Conservation (phyloP, 441 rosid species). For the Flueggea neowawraea region DNA sequence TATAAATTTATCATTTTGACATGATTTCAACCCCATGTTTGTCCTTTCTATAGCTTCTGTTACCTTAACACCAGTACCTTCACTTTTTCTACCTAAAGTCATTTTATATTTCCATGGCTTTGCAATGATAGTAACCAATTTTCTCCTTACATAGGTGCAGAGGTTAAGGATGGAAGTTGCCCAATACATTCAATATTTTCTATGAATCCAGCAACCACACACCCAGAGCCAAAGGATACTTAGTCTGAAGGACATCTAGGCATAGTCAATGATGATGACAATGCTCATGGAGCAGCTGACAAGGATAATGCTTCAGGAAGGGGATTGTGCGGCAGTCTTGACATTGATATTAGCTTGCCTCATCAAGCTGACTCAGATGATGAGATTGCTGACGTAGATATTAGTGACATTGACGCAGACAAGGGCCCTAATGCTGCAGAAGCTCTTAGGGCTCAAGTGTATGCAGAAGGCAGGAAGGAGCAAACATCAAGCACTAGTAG, state of each 20-base stretch:
- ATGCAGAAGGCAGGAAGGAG: conserved; percentile 37
- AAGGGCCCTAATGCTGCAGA: conserved; percentile 75
- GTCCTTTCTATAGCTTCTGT: too few species aligned
- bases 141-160: conserved; percentile 21
- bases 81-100: not conserved
- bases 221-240: conserved; percentile 21
- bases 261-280: conserved; percentile 31
- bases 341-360: conserved; percentile 38
- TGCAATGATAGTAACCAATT: not conserved
- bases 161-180: conserved; percentile 25
- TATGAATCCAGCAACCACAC: conserved; percentile 32
- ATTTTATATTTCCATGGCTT: not conserved
- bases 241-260: conserved; percentile 51
- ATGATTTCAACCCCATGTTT: too few species aligned
- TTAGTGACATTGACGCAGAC: conserved; percentile 53
- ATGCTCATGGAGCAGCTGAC: conserved; percentile 39
- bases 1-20: too few species aligned
- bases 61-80: not conserved
- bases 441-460: conserved; percentile 84
- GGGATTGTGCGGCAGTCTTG: conserved; percentile 31
- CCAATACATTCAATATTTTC: conserved; percentile 24
- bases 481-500: conserved; percentile 49
- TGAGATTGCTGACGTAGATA: conserved; percentile 87
- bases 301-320: conserved; percentile 42
- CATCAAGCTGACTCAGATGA: conserved; percentile 54